Conservation (phyloP, 805 yeast species). For the Myxozyma vanderwaltii region DNA sequence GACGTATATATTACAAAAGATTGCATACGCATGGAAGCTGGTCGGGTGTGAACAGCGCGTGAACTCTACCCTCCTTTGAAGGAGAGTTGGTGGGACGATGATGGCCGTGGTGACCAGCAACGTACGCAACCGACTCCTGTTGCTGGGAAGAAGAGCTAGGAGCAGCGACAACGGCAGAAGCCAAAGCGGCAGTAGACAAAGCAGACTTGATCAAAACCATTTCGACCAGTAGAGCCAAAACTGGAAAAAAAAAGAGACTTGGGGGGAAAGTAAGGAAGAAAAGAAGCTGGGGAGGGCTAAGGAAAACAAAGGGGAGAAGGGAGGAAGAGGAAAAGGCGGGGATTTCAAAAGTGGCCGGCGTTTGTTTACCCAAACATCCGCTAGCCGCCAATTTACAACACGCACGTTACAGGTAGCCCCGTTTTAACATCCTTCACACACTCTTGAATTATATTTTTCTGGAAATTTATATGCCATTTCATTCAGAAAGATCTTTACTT, state of each 20-base stretch:
- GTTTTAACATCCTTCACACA: no score
- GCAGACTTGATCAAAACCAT: background rate
- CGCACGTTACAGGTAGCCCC: no score
- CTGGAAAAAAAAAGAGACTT: background rate
- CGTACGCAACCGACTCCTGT: background rate
- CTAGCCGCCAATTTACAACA: background rate
- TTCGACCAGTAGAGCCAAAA: background rate
- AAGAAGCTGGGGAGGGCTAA: no score
- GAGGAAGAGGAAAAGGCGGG: slow-evolving; percentile 31
- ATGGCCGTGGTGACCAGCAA: slow-evolving; percentile 3
- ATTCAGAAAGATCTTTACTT: no score
- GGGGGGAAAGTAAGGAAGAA: no score
- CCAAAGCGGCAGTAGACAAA: slow-evolving; percentile 1
- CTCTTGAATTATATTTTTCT: no score
- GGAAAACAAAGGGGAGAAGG: no score
- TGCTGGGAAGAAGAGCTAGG: background rate
- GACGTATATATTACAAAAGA: background rate
- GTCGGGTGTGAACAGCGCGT: slow-evolving; percentile 26
- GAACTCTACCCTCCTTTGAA: background rate
- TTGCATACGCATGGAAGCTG: slow-evolving; percentile 31
- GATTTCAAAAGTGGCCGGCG: background rate
- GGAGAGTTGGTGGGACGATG: background rate
- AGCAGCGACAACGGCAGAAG: slow-evolving; percentile 4
- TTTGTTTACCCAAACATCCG: slow-evolving; percentile 12
- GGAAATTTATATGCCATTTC: no score